Evolutionary conservation across 371 early-diverging fungal species (phyloP), one percentile per base, ranked within the genome.

Genomic region (Capniomyces stellatus): DNA sequence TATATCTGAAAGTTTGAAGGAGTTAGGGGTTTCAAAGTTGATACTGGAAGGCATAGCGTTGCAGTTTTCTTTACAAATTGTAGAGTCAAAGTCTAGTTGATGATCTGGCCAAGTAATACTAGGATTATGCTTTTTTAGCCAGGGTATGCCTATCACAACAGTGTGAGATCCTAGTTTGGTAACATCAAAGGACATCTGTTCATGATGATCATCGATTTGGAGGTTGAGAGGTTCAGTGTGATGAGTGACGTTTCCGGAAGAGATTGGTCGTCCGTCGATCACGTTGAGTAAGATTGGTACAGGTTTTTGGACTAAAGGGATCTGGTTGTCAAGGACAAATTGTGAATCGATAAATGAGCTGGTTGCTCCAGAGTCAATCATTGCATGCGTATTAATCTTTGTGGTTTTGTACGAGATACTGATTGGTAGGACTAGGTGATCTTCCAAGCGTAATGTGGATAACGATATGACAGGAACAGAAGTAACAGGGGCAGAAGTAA

Each of bases 351-450:
- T 25, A 39, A 46, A 46, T n/a, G 47, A 46, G 15, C 23, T 46
- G 27, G 46, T 55, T 25, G 55, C 55, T 31, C 55, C 46, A 12
- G 55, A 55, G 29, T 55, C 55, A 6, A 55, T 55, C 22, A 55
- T 42, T 19, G 55, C 55, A 25, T 54, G 29, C n/a, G 44, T 44
- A 18, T 46, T 18, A 24, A 46, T 29, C 8, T 15, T 29, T 27
- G 19, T 19, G 24, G 24, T 52, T 15, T 54, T 29, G 12, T 24
- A 15, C 12, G 29, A 54, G n/a, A 54, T 10, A 24, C 48, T 39
- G 10, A 54, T 22, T 28, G 54, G 39, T 47, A 54, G 35, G 50
- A 57, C 2, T 50, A 47, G 28, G 50, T 43, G 44, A 53, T 54
- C 35, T 27, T n/a, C n/a, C n/a, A n/a, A n/a, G n/a, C n/a, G n/a